phyloP scores from a whole-genome alignment of 2,329 filamentous ascomycete species.

The Beauveria scarabaeidicola region DNA sequence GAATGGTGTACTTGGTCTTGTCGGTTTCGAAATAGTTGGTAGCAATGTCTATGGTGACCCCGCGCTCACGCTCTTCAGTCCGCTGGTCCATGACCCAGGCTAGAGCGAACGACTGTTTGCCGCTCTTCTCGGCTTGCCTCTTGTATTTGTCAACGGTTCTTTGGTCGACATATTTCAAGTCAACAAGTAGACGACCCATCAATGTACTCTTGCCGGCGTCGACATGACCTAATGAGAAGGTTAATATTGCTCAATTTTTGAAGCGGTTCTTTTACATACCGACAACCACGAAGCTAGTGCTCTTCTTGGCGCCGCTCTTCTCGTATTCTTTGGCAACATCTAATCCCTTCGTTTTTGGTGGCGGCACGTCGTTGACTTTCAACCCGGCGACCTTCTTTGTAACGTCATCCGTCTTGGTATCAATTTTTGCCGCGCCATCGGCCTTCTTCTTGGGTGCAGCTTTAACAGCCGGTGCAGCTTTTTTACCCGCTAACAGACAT shows the following conservation, averaged over 20 bases:
- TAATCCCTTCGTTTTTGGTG: slow-evolving; percentile 66
- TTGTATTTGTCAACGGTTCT: slow-evolving; percentile 81
- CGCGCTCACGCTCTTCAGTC: slow-evolving; percentile 77
- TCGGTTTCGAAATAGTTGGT: slow-evolving; percentile 91
- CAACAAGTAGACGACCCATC: slow-evolving; percentile 88
- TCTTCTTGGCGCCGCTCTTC: slow-evolving; percentile 66
- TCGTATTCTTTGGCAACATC: slow-evolving; percentile 77
- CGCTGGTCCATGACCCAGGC: slow-evolving; percentile 96
- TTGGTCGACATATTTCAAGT: slow-evolving; percentile 81
- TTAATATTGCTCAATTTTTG: background rate
- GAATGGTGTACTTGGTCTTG: slow-evolving; percentile 79
- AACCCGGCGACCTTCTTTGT: slow-evolving; percentile 25
- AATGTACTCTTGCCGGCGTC: slow-evolving; percentile 96
- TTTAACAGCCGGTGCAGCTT: slow-evolving; percentile 31
- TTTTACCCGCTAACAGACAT: slow-evolving; percentile 46
- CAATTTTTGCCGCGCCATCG: slow-evolving; percentile 21
- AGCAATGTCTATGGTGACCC: slow-evolving; percentile 94
- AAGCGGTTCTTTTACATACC: slow-evolving; percentile 45
- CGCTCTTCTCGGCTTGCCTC: slow-evolving; percentile 81
- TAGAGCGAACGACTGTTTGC: slow-evolving; percentile 90
- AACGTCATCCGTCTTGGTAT: slow-evolving; percentile 15
- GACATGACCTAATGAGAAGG: slow-evolving; percentile 64
- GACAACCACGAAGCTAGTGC: slow-evolving; percentile 85
- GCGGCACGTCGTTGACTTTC: slow-evolving; percentile 43
- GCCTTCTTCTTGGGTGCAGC: slow-evolving; percentile 33